These are phyloP conservation scores for Hanseniaspora taiwanica DNA, from an alignment of 805 yeast genomes.

Conservation along the genomic window DNA sequence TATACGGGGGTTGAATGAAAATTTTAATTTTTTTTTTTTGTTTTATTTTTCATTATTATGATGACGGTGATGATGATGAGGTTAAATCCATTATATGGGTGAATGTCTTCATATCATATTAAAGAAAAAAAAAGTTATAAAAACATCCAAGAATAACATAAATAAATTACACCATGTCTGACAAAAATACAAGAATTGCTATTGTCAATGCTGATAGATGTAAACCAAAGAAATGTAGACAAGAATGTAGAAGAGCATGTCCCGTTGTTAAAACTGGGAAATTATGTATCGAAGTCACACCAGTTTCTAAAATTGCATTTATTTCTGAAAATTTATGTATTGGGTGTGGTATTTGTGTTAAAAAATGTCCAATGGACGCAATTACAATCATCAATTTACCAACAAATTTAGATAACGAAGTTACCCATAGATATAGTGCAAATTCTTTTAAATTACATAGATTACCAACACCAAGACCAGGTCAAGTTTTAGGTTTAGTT, in stretches of 20 bases:
- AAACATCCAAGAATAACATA: not conserved
- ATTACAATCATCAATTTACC: conserved; percentile 92
- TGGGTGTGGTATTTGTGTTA: conserved; percentile 99
- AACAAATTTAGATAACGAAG: conserved; percentile 82
- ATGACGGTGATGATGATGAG: too few relatives aligned
- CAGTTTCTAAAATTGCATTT: conserved; percentile 83
- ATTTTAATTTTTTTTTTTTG: too few relatives aligned
- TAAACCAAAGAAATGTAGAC: conserved; percentile 97
- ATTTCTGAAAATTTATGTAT: conserved; percentile 90
- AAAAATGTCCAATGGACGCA: conserved; percentile 97
- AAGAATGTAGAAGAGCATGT: conserved; percentile 93
- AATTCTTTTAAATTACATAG: conserved; percentile 95
- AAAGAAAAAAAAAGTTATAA: not conserved
- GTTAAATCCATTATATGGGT: too few relatives aligned
- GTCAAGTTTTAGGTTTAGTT: conserved; percentile 93
- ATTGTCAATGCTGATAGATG: conserved; percentile 89
- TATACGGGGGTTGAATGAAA: too few relatives aligned
- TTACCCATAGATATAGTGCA: conserved; percentile 95
- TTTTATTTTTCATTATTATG: too few relatives aligned
- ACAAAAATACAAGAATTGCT: conserved; percentile 72
- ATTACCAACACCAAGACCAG: conserved; percentile 97
- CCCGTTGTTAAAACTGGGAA: conserved; percentile 98
- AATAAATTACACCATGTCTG: conserved; percentile 18
- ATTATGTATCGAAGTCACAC: conserved; percentile 91
- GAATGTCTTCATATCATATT: too few relatives aligned